phyloP scores from a whole-genome alignment of 495 filamentous ascomycete genomes.

The Cercophora sp. region DNA sequence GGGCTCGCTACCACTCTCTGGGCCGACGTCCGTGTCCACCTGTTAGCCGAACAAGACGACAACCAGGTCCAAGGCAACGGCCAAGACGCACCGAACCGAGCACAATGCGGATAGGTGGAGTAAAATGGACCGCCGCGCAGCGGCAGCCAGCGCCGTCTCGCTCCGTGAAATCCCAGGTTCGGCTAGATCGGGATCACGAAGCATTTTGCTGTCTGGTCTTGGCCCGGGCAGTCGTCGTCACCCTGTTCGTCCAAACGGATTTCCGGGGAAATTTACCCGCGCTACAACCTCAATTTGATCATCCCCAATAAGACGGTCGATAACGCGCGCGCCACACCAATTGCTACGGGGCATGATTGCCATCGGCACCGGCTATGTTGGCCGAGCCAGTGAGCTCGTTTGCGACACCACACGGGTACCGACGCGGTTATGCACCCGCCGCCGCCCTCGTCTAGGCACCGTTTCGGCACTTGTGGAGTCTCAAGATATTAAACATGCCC shows the following conservation, averaged over 20 bases:
- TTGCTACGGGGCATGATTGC: constrained; percentile 8
- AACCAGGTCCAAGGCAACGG: background rate
- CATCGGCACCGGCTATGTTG: constrained; percentile 13
- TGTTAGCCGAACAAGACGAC: background rate
- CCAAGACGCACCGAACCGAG: background rate
- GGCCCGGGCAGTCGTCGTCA: background rate
- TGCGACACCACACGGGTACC: background rate
- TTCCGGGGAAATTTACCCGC: constrained; percentile 22
- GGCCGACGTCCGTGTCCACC: background rate
- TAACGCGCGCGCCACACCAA: constrained; percentile 2
- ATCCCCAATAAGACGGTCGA: background rate
- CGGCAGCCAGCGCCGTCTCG: background rate
- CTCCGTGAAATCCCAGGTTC: background rate
- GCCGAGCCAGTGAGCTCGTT: constrained; percentile 17
- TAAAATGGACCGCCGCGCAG: background rate
- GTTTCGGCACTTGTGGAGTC: constrained; percentile 15
- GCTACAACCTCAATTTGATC: constrained; percentile 18
- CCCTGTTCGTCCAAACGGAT: constrained; percentile 9
- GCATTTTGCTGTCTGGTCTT: background rate
- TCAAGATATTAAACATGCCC: background rate
- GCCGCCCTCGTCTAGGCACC: constrained; percentile 7
- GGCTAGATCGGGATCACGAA: constrained; percentile 1
- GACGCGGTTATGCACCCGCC: constrained; percentile 7
- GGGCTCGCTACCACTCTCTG: background rate
- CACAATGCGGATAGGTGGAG: background rate